Evolutionary conservation across 257 asterid genomes (phyloP), one percentile per base, ranked within the genome.

Genomic region (Rhazya stricta): DNA sequence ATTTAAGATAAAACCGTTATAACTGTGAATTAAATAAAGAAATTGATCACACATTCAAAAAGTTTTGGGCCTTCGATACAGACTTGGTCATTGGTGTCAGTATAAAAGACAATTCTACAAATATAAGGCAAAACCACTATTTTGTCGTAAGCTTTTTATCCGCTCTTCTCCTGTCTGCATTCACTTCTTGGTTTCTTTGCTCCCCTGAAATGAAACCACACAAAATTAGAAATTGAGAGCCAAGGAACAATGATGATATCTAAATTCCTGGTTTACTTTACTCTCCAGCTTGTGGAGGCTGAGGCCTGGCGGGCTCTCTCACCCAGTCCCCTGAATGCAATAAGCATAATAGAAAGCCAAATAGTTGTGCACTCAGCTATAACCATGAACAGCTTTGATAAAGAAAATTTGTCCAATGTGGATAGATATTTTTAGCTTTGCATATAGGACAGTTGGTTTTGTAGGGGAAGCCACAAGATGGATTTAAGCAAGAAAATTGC

Each of bases 181-280:
- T 76, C 58, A 76, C 58, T 76, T 76, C 58, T 75, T 53, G 79
- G 58, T 43, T 76, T 76, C 79, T 53, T 67, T 6, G 68, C 50
- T 37, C 68, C 69, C 46, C 79, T 66, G 74, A 65, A 51, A 75
- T n/a, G n/a, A 4, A 75, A 50, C n/a, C 29, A 34, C 21, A 56
- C 16, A 48, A 37, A 36, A 43, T 27, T 25, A 46, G 34, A n/a
- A n/a, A 51, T 57, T 36, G 69, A 10, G n/a, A 57, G 13, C 48
- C 43, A 61, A 9, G 3, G 62, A 27, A 60, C 32, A 65, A 11
- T 30, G 10, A 50, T 21, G 27, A 63, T 23, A 27, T 32, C 16
- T 39, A 66, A 65, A 21, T 6, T 63, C 13, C 13, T 21, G 10
- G 25, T 67, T n/a, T 3, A 37, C 79, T 67, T n/a, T 69, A 67